Base-by-base conservation (phyloP, 306 rosid species). In the Lathyrus tuberosus region DNA sequence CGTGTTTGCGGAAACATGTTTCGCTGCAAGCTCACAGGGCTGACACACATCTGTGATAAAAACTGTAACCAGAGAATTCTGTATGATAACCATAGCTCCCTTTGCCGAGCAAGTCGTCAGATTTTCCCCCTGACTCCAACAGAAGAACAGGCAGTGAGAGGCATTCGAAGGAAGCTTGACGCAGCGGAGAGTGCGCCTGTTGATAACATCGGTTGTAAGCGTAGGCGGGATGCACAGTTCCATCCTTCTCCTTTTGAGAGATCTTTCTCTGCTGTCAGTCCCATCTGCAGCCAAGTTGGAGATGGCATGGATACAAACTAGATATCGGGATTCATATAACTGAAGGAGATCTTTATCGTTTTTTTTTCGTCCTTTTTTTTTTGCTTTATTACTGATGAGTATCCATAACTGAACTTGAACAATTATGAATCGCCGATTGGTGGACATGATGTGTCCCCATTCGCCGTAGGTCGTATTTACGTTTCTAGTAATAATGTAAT, bases 41-140 rank as follows among this genome's bases (percentile, higher is more conserved):
- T 89, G 75, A 95, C 96, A 79, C 99, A 95, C 92, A 95, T 95
- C 76, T 95, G 99, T 72, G 99, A 95, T 86, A 91, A 91, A 75
- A 95, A 91, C 92, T 95, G 99, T 85, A 79, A 95, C 86, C 99
- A 91, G 87, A 81, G 97, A 84, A 95, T 95, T 82, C 70, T 95
- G 72, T 95, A 91, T 74, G 99, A 95, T 86, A 95, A 95, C 88
- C 92, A 92, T 51, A 92, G 87, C 88, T 92, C 98, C 42, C 88
- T 92, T 62, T 90, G 96, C 80, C 83, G 89, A 51, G 96, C 96
- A 7, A 92, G 98, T 62, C 70, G 96, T 64, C 82, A 90, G 62
- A 81, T 78, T 38, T 92, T 86, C 17, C 91, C 97, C 37, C 88
- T 91, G 60, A 70, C 96, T 0, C 80, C 83, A 5, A 83, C 60